Evolutionary conservation across 495 filamentous ascomycete species (phyloP), one percentile per base, ranked within the genome.

Genomic region (Xylaria telfairii): DNA sequence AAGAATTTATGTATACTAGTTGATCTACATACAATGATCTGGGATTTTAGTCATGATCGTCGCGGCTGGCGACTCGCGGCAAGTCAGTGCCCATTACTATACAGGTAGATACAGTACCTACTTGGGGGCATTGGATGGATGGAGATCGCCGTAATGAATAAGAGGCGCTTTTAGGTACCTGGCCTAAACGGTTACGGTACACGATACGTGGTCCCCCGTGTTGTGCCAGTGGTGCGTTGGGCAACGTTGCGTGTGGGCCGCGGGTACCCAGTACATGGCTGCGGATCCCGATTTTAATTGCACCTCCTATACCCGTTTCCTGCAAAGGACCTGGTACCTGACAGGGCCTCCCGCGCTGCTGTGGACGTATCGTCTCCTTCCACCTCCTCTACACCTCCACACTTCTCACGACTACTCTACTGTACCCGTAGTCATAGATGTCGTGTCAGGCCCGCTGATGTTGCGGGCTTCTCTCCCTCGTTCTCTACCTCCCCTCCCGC

Each of bases 401-500:
- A 53, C 26, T 54, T 28, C 46, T 66, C 47, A 41, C 64, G 28
- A 53, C 47, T 26, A 13, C 32, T n/a, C 10, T 19, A 57, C 26
- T 30, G 26, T n/a, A n/a, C n/a, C n/a, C n/a, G n/a, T 39, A 54
- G 46, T 41, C 47, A 32, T 54, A 66, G 64, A 41, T 34, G 47
- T 66, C 64, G 64, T 53, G 47, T 66, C 32, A 65, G 64, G 64
- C 32, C 47, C 64, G 54, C 47, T 66, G 64, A 47, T 54, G 47
- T 51, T 51, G 62, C 64, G n/a, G 46, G 12, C 34, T 39, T 66
- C n/a, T 21, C 62, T 39, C n/a, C n/a, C 34, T 66, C 64, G 47
- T 54, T 66, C 32, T 47, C 64, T 53, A 66, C 47, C 64, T 54
- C 44, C 13, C n/a, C 13, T 54, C 28, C 21, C 63, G 32, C 44